A percentile compares a stretch with the other conserved stretches of the same genome.
Conservation (phyloP, 176 grass and related monocot species). For the Aegilops umbellulata region DNA sequence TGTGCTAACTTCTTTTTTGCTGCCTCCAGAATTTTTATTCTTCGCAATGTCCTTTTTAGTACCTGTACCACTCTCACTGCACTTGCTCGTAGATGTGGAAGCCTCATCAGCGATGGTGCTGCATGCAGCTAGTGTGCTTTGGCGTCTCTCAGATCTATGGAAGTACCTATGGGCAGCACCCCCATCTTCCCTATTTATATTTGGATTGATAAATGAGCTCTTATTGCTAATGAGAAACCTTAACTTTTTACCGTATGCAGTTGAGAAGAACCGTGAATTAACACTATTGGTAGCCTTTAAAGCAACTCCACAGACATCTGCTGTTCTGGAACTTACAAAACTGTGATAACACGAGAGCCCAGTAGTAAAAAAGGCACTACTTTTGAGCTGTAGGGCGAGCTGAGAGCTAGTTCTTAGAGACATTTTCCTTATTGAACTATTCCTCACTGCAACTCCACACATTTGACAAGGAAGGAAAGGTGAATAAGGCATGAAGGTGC, state of each 20-base stretch:
- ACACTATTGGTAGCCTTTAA: constrained; percentile 28
- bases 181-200: constrained; percentile 29
- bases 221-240: constrained; percentile 27
- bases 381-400: constrained; percentile 42
- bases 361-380: constrained; percentile 46
- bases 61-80: not conserved
- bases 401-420: constrained; percentile 23
- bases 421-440: constrained; percentile 36
- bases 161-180: constrained; percentile 21
- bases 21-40: constrained; percentile 26
- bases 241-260: constrained; percentile 32
- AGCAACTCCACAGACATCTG: constrained; percentile 15
- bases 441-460: constrained; percentile 38
- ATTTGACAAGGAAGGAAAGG: constrained; percentile 26
- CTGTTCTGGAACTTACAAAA: constrained; percentile 10
- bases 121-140: constrained; percentile 37
- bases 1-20: constrained; percentile 25
- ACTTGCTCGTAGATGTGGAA: constrained; percentile 19
- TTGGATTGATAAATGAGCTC: constrained; percentile 7
- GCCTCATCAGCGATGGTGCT: constrained; percentile 32
- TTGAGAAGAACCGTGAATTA: constrained; percentile 37
- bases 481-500: constrained; percentile 23
- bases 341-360: constrained; percentile 25
- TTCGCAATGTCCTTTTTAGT: not conserved
- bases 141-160: constrained; percentile 44